These are phyloP conservation scores for Paraconiothyrium sp. DNA, from an alignment of 2,329 filamentous ascomycete genomes.

Conservation along the genomic window DNA sequence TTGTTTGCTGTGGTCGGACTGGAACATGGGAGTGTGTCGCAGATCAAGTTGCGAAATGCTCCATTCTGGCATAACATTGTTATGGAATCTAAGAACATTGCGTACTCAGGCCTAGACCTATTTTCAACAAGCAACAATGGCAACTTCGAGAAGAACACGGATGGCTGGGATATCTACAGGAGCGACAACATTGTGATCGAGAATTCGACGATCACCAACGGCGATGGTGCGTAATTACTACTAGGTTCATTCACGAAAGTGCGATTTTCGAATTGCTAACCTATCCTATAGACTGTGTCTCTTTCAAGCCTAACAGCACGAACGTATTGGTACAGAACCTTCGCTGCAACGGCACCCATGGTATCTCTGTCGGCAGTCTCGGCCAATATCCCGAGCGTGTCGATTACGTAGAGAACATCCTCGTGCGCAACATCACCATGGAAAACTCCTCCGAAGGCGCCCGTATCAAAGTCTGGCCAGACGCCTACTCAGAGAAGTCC, in stretches of 20 bases:
- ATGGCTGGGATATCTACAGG: constrained; percentile 71
- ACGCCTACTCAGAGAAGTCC: constrained; percentile 63
- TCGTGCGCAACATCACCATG: constrained; percentile 57
- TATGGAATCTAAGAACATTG: constrained; percentile 70
- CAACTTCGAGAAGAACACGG: constrained; percentile 71
- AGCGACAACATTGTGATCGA: constrained; percentile 71
- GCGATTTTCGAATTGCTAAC: neutral
- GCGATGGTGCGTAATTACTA: constrained; percentile 54
- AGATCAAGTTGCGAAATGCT: constrained; percentile 69
- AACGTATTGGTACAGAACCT: constrained; percentile 74
- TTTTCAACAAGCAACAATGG: constrained; percentile 62
- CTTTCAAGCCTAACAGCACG: constrained; percentile 78
- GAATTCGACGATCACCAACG: constrained; percentile 70
- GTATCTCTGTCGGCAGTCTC: constrained; percentile 75
- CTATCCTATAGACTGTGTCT: constrained; percentile 67
- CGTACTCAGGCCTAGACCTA: constrained; percentile 71
- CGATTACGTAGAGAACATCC: constrained; percentile 74
- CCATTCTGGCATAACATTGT: constrained; percentile 73
- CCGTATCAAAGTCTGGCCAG: constrained; percentile 79
- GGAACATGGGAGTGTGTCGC: constrained; percentile 65
- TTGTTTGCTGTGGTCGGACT: constrained; percentile 67
- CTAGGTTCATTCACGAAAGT: neutral
- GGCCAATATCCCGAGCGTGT: constrained; percentile 71
- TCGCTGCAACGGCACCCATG: constrained; percentile 74
- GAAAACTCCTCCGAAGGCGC: constrained; percentile 66